Evolutionary conservation across 305 asterid species (phyloP).

Genomic region (Rubia peregrina): DNA sequence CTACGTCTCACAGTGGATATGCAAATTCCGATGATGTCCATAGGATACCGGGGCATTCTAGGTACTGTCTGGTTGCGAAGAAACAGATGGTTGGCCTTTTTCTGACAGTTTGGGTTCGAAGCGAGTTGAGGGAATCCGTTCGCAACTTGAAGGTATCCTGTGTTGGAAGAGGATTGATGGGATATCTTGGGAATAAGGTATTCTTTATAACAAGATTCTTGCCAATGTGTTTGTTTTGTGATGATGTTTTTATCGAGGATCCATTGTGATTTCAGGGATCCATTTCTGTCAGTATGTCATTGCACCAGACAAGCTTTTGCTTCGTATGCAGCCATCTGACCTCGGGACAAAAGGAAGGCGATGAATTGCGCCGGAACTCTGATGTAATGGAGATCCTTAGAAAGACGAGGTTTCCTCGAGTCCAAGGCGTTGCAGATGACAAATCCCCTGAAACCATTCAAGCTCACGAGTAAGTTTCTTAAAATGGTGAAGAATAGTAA

Average conservation of each 20-base stretch:
- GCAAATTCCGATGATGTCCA: slow-evolving; percentile 45
- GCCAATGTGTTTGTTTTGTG: not conserved
- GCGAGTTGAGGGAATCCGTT: slow-evolving; percentile 76
- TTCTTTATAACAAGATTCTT: not conserved
- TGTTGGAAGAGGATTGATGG: slow-evolving; percentile 97
- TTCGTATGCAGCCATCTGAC: slow-evolving; percentile 95
- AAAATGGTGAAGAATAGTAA: too few species aligned
- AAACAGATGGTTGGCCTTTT: slow-evolving; percentile 98
- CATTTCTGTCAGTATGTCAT: slow-evolving; percentile 84
- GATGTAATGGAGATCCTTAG: slow-evolving; percentile 90
- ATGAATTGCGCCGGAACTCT: slow-evolving; percentile 82
- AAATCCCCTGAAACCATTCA: slow-evolving; percentile 91
- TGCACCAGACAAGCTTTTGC: slow-evolving; percentile 99
- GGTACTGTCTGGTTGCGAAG: slow-evolving; percentile 76
- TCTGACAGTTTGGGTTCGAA: slow-evolving; percentile 92
- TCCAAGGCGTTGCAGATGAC: slow-evolving; percentile 53
- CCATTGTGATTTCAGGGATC: slow-evolving; percentile 61
- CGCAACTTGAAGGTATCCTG: slow-evolving; percentile 86
- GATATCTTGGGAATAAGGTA: slow-evolving; percentile 99
- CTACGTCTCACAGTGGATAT: slow-evolving; percentile 44
- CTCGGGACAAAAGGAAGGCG: slow-evolving; percentile 95
- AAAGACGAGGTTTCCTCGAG: slow-evolving; percentile 91
- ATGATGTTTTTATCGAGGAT: not conserved
- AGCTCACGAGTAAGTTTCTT: slow-evolving; percentile 67
- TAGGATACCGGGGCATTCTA: slow-evolving; percentile 40